These are phyloP conservation scores for Firmiana major DNA, from an alignment of 345 rosid genomes.

Conservation along the genomic window DNA sequence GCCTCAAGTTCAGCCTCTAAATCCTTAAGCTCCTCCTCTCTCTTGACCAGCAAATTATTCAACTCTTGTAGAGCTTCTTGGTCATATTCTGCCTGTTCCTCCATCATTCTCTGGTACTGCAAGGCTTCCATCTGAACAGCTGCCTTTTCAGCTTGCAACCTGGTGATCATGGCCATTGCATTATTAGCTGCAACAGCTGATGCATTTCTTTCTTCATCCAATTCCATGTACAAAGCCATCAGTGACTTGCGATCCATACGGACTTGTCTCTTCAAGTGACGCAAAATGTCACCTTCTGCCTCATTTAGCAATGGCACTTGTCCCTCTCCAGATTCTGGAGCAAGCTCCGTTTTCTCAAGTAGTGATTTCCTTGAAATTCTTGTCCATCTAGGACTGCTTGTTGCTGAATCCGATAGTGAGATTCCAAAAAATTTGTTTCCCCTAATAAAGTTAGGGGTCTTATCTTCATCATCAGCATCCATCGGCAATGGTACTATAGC, in stretches of 20 bases:
- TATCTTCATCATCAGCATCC: constrained; percentile 48
- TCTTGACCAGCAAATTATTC: constrained; percentile 43
- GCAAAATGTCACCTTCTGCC: constrained; percentile 51
- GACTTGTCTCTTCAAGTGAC: constrained; percentile 69
- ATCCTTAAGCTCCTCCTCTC: constrained; percentile 56
- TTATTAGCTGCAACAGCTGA: constrained; percentile 91
- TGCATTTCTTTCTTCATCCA: constrained; percentile 87
- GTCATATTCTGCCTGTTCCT: constrained; percentile 91
- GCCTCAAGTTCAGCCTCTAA: constrained; percentile 65
- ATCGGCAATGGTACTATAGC: constrained; percentile 33
- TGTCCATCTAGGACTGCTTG: constrained; percentile 55
- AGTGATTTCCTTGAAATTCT: constrained; percentile 42
- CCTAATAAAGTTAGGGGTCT: constrained; percentile 37
- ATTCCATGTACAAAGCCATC: constrained; percentile 77
- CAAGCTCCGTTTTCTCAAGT: constrained; percentile 48
- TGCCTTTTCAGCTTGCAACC: constrained; percentile 86
- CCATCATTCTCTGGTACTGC: constrained; percentile 98
- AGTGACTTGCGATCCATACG: constrained; percentile 77
- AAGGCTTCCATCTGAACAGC: constrained; percentile 97
- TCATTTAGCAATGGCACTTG: constrained; percentile 27
- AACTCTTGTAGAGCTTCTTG: constrained; percentile 75
- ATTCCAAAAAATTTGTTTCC: constrained; percentile 74
- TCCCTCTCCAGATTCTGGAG: constrained; percentile 37
- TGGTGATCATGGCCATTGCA: constrained; percentile 92
- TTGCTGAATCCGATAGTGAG: constrained; percentile 67